These are phyloP conservation scores for Arthrobotrys conoides DNA, from an alignment of 2,329 filamentous ascomycete species.

Conservation along the genomic window DNA sequence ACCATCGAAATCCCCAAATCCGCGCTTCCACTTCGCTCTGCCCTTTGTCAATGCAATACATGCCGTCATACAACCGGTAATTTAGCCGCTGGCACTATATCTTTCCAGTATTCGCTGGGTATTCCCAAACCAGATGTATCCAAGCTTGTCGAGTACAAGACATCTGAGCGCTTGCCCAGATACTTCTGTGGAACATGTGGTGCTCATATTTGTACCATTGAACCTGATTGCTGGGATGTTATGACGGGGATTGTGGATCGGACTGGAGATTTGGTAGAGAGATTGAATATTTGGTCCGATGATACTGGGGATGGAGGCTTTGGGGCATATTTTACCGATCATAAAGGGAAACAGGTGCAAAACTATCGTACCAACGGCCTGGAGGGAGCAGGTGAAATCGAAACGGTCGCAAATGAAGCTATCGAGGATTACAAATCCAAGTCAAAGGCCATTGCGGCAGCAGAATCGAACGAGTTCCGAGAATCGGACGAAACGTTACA, in stretches of 20 bases:
- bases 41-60: conserved; percentile 48
- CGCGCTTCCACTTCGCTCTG: conserved; percentile 38
- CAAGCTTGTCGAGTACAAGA: conserved; percentile 35
- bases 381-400: conserved; percentile 13
- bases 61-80: conserved; percentile 46
- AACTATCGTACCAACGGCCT: conserved; percentile 36
- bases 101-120: conserved; percentile 19
- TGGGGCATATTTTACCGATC: conserved; percentile 24
- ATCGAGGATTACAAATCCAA: conserved; percentile 31
- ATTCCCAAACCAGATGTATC: conserved; percentile 37
- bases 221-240: conserved; percentile 40
- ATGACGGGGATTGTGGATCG: conserved; percentile 28
- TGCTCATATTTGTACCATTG: conserved; percentile 40
- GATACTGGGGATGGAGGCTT: conserved; percentile 45
- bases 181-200: conserved; percentile 54
- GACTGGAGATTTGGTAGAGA: conserved; percentile 27
- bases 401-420: not conserved
- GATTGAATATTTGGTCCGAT: conserved; percentile 39
- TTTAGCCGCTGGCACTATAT: conserved; percentile 16
- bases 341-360: conserved; percentile 17
- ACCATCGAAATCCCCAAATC: conserved; percentile 33
- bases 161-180: conserved; percentile 24
- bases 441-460: conserved; percentile 17
- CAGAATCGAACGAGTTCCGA: not conserved
- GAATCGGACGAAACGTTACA: conserved; percentile 35